phyloP scores from a whole-genome alignment of 2,329 filamentous ascomycete species.

The Microdochium trichocladiopsis region DNA sequence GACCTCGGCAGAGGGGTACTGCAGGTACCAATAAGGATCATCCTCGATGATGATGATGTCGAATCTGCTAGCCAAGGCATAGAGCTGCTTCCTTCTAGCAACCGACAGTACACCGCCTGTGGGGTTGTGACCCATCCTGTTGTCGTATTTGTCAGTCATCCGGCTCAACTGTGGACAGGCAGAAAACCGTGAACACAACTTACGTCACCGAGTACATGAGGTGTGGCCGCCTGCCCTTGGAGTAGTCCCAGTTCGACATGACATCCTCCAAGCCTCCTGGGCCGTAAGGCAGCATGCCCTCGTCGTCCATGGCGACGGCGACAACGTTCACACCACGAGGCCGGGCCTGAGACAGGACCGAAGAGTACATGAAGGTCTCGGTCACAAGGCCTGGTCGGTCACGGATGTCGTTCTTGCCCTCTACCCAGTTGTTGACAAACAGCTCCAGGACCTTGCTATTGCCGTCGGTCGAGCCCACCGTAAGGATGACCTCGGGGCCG shows the following conservation, averaged over 20 bases:
- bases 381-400: constrained; percentile 72
- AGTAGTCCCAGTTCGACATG: constrained; percentile 73
- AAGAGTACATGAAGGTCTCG: constrained; percentile 78
- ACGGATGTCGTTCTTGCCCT: constrained; percentile 56
- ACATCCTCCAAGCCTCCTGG: constrained; percentile 71
- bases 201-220: constrained; percentile 86
- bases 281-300: constrained; percentile 72
- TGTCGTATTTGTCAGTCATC: background rate
- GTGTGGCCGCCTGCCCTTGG: constrained; percentile 68
- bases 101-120: constrained; percentile 71
- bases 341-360: constrained; percentile 58
- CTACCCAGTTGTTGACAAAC: constrained; percentile 69
- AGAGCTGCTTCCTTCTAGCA: constrained; percentile 69
- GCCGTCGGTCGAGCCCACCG: constrained; percentile 79
- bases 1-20: constrained; percentile 66
- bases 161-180: background rate
- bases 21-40: constrained; percentile 93
- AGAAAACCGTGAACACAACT: constrained; percentile 35
- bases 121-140: constrained; percentile 81
- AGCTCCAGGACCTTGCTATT: constrained; percentile 72
- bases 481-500: constrained; percentile 72
- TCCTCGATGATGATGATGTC: constrained; percentile 91
- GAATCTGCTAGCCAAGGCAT: constrained; percentile 72
- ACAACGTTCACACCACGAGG: constrained; percentile 68
- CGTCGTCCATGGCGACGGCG: constrained; percentile 67